Conservation (phyloP, 345 rosid species). For the Syzygium oleosum region DNA sequence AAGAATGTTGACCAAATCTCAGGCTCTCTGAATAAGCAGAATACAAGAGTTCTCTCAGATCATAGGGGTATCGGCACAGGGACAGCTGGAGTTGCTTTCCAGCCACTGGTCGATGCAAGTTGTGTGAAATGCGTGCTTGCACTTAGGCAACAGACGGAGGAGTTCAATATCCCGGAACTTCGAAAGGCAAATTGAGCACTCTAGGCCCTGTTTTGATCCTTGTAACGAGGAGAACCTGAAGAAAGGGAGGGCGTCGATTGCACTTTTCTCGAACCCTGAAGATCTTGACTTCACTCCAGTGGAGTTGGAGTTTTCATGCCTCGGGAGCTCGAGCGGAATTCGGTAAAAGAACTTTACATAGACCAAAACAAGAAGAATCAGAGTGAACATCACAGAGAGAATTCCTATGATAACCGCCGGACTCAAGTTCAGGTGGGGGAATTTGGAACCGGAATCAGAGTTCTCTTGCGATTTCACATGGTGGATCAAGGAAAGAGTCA, state of each 20-base stretch:
- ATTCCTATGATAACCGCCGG: neutral
- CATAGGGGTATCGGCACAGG: neutral
- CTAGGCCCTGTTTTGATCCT: neutral
- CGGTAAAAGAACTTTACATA: neutral
- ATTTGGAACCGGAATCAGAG: neutral
- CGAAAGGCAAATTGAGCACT: constrained; percentile 1
- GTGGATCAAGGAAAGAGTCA: neutral
- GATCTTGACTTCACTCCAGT: neutral
- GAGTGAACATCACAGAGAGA: neutral
- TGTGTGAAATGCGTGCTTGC: neutral
- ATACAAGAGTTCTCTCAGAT: neutral
- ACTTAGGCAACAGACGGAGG: constrained; percentile 4
- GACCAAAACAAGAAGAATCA: neutral
- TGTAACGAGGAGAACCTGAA: neutral
- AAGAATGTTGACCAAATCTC: neutral
- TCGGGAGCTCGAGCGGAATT: neutral
- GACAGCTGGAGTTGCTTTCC: neutral
- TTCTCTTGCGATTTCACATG: neutral
- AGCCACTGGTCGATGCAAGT: constrained; percentile 1
- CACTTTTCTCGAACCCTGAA: neutral
- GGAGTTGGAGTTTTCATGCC: neutral
- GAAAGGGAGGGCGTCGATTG: constrained; percentile 2
- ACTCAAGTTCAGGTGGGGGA: neutral
- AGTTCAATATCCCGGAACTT: constrained; percentile 1
- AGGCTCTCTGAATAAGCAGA: neutral